Evolutionary conservation across 2,329 filamentous ascomycete species (phyloP), one percentile per base, ranked within the genome.

Genomic region (Colletotrichum noveboracense): DNA sequence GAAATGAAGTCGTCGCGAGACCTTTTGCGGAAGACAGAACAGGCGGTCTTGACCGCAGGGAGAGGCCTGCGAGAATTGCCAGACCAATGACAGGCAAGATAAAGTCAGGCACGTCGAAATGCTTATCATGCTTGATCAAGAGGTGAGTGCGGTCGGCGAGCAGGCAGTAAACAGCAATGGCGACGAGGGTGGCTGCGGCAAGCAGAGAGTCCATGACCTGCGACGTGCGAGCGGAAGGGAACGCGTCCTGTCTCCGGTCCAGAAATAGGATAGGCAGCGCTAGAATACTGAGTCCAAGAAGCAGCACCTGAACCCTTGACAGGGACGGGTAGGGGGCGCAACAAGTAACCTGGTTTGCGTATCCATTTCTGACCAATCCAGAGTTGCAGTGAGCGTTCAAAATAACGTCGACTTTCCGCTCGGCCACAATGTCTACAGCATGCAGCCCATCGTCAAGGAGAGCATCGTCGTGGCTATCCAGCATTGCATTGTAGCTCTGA

Each of bases 371-470:
- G 77, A 75, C 81, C 75, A 76, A 84, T 78, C 77, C 86, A 74
- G 81, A 86, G 81, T 78, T 92, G 80, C 91, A 92, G 65, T 89
- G 87, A 21, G 87, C 80, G 76, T 90, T 91, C 56, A 93, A 84
- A 1, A 92, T 78, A 13, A 91, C 82, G 77, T 90, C 86, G 7
- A 87, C 85, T 80, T 87, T 87, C 66, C 82, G 80, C 60, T 81
- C 80, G 3, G 86, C 85, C 18, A 90, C 84, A 34, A 82, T 81
- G 30, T 85, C 81, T 18, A 84, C 79, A 9, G 89, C 83, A 80
- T 89, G 87, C 30, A 90, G 77, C 5, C 88, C 88, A 77, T 86
- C 86, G 58, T 85, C 84, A 69, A 86, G 82, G 52, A 87, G 87
- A 32, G 83, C 80, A 78, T 87, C 87, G 1, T 86, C 85, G 75